phyloP scores from a whole-genome alignment of 306 rosid species.

The Biancaea sappan region DNA sequence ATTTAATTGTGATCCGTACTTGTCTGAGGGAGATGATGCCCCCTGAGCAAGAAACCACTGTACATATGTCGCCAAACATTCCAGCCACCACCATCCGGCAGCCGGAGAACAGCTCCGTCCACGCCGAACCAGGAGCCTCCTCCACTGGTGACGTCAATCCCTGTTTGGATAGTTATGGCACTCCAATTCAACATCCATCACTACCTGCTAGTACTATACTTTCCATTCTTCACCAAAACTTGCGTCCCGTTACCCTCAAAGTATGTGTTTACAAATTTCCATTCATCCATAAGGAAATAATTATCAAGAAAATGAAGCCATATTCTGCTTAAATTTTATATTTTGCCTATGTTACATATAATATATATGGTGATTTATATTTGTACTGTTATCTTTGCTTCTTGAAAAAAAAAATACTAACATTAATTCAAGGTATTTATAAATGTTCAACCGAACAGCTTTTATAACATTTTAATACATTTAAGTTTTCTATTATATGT shows the following conservation, averaged over 20 bases:
- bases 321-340: neutral
- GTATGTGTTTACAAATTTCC: conserved; percentile 28
- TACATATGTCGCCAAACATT: conserved; percentile 35
- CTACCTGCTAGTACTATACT: conserved; percentile 30
- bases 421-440: no score
- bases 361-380: no score
- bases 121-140: conserved; percentile 48
- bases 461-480: no score
- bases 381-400: no score
- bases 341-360: neutral
- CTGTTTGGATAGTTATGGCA: conserved; percentile 35
- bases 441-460: no score
- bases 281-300: no score
- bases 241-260: conserved; percentile 70
- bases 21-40: conserved; percentile 65
- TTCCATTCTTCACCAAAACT: conserved; percentile 58
- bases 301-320: no score
- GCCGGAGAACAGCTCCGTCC: conserved; percentile 47
- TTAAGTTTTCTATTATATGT: no score
- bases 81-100: conserved; percentile 41
- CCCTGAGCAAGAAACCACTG: conserved; percentile 69
- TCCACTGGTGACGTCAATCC: conserved; percentile 24
- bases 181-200: conserved; percentile 24
- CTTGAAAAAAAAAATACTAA: no score
- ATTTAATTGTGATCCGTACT: neutral